Evolutionary conservation across 352 stramenopile genomes (phyloP).

Genomic region (Phytophthora capsici): DNA sequence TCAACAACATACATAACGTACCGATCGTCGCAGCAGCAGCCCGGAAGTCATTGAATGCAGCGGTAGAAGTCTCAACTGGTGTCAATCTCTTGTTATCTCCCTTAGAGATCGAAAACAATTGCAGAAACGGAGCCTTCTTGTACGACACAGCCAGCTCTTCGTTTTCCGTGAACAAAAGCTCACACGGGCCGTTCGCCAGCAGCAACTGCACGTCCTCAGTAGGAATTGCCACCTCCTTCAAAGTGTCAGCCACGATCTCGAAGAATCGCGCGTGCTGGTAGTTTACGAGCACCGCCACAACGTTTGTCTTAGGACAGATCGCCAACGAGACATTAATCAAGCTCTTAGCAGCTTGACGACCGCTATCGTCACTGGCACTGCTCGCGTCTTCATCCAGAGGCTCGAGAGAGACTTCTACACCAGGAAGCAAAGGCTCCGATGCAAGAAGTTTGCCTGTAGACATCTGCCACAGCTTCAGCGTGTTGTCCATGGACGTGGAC

Average conservation of each 20-base stretch:
- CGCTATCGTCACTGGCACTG: slow-evolving; percentile 27
- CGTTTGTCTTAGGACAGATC: slow-evolving; percentile 60
- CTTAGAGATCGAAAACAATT: slow-evolving; percentile 55
- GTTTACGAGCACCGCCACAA: slow-evolving; percentile 66
- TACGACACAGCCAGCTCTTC: slow-evolving; percentile 62
- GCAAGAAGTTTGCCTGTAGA: slow-evolving; percentile 54
- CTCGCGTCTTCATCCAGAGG: slow-evolving; percentile 33
- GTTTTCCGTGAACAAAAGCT: slow-evolving; percentile 56
- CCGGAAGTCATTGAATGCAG: slow-evolving; percentile 52
- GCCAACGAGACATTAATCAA: slow-evolving; percentile 67
- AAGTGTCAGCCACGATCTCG: slow-evolving; percentile 42
- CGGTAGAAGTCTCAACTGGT: slow-evolving; percentile 22
- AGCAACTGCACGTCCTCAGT: slow-evolving; percentile 43
- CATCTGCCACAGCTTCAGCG: slow-evolving; percentile 81
- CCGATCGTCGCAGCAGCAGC: slow-evolving; percentile 57
- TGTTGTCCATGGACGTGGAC: slow-evolving; percentile 84
- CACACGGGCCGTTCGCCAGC: slow-evolving; percentile 50
- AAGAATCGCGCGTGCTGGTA: slow-evolving; percentile 60
- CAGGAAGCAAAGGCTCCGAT: slow-evolving; percentile 53
- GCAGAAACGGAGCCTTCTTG: slow-evolving; percentile 66
- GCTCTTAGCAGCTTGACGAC: slow-evolving; percentile 43
- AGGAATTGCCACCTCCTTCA: slow-evolving; percentile 38
- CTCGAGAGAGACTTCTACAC: slow-evolving; percentile 33
- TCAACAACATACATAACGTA: slow-evolving; percentile 32
- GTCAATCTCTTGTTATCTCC: slow-evolving; percentile 30